phyloP scores from a whole-genome alignment of 208 protist species.

The Crithidia thermophila region DNA sequence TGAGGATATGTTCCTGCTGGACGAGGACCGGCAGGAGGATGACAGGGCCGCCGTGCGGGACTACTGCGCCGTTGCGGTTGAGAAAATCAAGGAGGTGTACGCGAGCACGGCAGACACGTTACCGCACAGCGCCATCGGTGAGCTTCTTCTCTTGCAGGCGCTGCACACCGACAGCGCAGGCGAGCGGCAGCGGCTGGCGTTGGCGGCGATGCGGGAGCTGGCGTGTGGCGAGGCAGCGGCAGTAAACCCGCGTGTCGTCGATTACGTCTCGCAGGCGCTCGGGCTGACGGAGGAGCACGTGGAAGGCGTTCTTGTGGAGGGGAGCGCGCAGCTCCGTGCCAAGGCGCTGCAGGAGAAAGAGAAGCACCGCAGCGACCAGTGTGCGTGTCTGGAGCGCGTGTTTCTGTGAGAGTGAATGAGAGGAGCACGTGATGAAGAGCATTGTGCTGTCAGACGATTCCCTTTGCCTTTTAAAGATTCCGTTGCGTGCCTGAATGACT shows the following conservation, averaged over 20 bases:
- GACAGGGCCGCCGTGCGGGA: slow-evolving; percentile 15
- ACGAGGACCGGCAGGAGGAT: slow-evolving; percentile 49
- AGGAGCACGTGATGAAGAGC: not conserved
- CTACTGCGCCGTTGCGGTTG: slow-evolving; percentile 20
- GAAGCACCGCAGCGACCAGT: slow-evolving; percentile 2
- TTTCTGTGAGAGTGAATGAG: not conserved
- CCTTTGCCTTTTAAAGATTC: too few species aligned
- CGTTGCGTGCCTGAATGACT: too few species aligned
- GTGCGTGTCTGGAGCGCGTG: not conserved
- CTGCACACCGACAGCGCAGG: not conserved
- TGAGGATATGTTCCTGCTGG: slow-evolving; percentile 36
- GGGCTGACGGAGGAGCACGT: slow-evolving; percentile 60
- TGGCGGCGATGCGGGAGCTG: slow-evolving; percentile 58
- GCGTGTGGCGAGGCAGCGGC: slow-evolving; percentile 30
- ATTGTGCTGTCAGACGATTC: too few species aligned
- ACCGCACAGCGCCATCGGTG: slow-evolving; percentile 30
- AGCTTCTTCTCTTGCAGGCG: slow-evolving; percentile 55
- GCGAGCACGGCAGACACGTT: slow-evolving; percentile 20
- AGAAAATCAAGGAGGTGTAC: slow-evolving; percentile 28
- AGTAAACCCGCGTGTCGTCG: slow-evolving; percentile 36
- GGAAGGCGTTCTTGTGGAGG: slow-evolving; percentile 47
- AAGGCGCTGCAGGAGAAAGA: slow-evolving; percentile 31
- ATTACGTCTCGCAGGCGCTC: slow-evolving; percentile 36
- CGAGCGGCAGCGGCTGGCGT: slow-evolving; percentile 37
- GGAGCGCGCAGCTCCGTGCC: slow-evolving; percentile 48